These are phyloP conservation scores for Oryza brachyantha DNA, from an alignment of 176 grass and related monocot genomes.

Conservation along the genomic window DNA sequence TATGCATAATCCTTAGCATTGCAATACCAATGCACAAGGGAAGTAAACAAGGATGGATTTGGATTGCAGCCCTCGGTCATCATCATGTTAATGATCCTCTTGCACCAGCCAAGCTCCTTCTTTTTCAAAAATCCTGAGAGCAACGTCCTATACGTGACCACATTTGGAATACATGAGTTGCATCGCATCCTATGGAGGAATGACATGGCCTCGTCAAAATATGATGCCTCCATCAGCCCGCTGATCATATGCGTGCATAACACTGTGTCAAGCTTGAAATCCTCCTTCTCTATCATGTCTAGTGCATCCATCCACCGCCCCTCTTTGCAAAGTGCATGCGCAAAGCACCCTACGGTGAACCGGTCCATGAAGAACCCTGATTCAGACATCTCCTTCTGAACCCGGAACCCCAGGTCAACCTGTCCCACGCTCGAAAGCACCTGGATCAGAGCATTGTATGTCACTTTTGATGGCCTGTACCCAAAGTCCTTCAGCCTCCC, in stretches of 20 bases:
- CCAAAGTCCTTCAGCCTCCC: conserved; percentile 78
- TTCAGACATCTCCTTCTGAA: conserved; percentile 82
- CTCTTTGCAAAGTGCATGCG: conserved; percentile 61
- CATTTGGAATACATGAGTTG: conserved; percentile 84
- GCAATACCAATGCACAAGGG: conserved; percentile 84
- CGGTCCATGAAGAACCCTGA: conserved; percentile 68
- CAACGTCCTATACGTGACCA: conserved; percentile 85
- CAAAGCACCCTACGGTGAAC: conserved; percentile 68
- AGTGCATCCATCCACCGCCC: conserved; percentile 66
- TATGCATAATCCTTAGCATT: conserved; percentile 63
- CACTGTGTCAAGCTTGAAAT: conserved; percentile 84
- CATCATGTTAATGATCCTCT: conserved; percentile 97
- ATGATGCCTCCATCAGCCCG: conserved; percentile 89
- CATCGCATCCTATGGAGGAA: conserved; percentile 92
- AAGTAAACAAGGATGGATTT: conserved; percentile 83
- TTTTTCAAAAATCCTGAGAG: conserved; percentile 84
- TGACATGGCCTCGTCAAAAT: conserved; percentile 85
- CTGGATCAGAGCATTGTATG: conserved; percentile 78
- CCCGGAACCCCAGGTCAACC: conserved; percentile 69
- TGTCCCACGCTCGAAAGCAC: conserved; percentile 58
- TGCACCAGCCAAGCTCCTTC: conserved; percentile 95
- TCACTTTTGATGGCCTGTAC: conserved; percentile 57
- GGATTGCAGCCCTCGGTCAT: conserved; percentile 87
- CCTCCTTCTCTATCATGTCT: conserved; percentile 72
- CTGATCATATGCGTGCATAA: conserved; percentile 91